Base-by-base conservation (phyloP, 371 early-diverging fungal species). In the Funneliformis caledonium region DNA sequence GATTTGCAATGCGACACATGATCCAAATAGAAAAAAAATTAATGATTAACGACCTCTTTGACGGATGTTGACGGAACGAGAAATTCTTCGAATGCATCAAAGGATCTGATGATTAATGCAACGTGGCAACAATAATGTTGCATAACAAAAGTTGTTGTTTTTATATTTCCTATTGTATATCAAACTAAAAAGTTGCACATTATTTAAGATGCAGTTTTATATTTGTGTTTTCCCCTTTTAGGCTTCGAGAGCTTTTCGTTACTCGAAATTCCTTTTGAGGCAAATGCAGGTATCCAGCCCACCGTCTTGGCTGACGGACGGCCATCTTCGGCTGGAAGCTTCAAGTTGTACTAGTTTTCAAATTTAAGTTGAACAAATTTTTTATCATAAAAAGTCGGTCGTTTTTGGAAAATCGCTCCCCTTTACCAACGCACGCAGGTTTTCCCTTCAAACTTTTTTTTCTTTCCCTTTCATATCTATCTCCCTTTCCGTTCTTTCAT, bases 351-450 rank as follows among this genome's bases (percentile, higher is more conserved):
- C 70, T 70, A 43, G 42, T 70, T 56, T 56, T 43, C 70, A 69
- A 45, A 22, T 69, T 69, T 37, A 43, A 69, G 45, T 69, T 69
- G 70, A 69, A 70, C 69, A 69, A 43, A 45, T 69, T 69, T 69
- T 45, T 69, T 16, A 52, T 56, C 37, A 56, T 19, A 56, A 70
- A 37, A 70, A 70, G 47, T 26, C 31, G 16, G 43, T 70, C 3
- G 37, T 37, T 37, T 70, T 11, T 70, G 22, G 43, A 37, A 45
- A 70, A 72, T 50, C 72, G 50, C 33, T 48, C 50, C 72, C 72
- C 72, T 72, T 72, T 22, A 33, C 72, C 72, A 72, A 72, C 72
- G 72, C 72, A 72, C 72, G 48, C 52, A 69, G 70, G 70, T 69
- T 69, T 69, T 43, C 45, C 42, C 16, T 26, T 43, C 11, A 47